Percentiles rank a stretch among this genome's conserved stretches.
Conservation (phyloP, 257 asterid species). For the Plectranthus barbatus region DNA sequence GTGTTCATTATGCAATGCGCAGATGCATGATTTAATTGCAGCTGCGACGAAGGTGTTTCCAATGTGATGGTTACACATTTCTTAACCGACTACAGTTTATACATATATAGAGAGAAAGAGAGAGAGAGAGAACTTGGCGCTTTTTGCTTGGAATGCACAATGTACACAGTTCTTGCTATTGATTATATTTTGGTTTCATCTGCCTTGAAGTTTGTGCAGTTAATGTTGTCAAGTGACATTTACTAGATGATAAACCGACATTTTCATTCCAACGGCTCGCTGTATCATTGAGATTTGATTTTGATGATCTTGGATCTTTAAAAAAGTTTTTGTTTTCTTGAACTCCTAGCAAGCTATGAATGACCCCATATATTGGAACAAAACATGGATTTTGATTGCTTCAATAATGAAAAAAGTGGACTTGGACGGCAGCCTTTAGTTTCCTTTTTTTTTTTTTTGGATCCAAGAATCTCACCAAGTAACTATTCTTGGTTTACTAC, state of each 20-base stretch:
- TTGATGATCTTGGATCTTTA: conserved; percentile 12
- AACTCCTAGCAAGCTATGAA: conserved; percentile 10
- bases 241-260: neutral
- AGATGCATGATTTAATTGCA: neutral
- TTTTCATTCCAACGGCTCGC: neutral
- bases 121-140: neutral
- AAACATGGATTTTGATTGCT: neutral
- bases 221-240: conserved; percentile 8
- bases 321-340: conserved; percentile 3
- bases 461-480: neutral
- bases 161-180: neutral
- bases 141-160: conserved; percentile 17
- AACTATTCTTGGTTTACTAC: neutral
- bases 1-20: neutral
- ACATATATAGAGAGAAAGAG: too few relatives aligned
- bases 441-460: too few relatives aligned
- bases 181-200: conserved; percentile 4
- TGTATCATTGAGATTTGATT: neutral
- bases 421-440: neutral
- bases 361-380: neutral
- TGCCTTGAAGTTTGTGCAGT: conserved; percentile 17
- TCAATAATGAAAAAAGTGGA: neutral
- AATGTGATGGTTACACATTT: neutral
- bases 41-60: neutral
- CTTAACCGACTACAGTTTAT: neutral